These are phyloP conservation scores for Musa troglodytarum DNA, from an alignment of 176 grass and related monocot genomes.

Conservation along the genomic window DNA sequence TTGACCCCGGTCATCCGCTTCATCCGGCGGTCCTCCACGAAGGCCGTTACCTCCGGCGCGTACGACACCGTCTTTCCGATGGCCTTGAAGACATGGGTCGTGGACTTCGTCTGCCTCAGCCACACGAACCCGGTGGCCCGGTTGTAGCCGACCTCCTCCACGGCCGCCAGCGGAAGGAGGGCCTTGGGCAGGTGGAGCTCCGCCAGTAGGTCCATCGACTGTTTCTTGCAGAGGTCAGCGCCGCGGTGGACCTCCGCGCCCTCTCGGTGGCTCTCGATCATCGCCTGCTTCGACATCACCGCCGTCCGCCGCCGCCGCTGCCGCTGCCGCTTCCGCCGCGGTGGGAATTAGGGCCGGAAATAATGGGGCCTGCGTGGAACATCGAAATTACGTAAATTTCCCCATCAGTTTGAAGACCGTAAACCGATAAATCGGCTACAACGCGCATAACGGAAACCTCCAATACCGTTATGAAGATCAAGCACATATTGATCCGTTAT, in stretches of 20 bases:
- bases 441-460: no score
- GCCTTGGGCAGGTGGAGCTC: slow-evolving; percentile 40
- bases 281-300: slow-evolving; percentile 29
- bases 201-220: slow-evolving; percentile 25
- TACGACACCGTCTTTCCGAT: slow-evolving; percentile 44
- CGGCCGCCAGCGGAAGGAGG: slow-evolving; percentile 38
- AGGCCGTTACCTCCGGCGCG: slow-evolving; percentile 46
- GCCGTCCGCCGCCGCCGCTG: no score
- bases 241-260: slow-evolving; percentile 56
- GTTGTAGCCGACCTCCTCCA: slow-evolving; percentile 60
- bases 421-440: no score
- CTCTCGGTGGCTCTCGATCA: slow-evolving; percentile 31
- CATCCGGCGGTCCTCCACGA: slow-evolving; percentile 46
- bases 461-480: no score
- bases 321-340: no score
- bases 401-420: no score
- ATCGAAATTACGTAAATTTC: no score
- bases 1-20: slow-evolving; percentile 42
- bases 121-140: slow-evolving; percentile 45
- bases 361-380: no score
- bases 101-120: slow-evolving; percentile 42
- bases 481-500: no score
- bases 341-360: no score
- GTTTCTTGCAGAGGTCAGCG: slow-evolving; percentile 42
- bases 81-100: slow-evolving; percentile 38